These are phyloP conservation scores for Prunus padus DNA, from an alignment of 306 rosid genomes.

Conservation along the genomic window DNA sequence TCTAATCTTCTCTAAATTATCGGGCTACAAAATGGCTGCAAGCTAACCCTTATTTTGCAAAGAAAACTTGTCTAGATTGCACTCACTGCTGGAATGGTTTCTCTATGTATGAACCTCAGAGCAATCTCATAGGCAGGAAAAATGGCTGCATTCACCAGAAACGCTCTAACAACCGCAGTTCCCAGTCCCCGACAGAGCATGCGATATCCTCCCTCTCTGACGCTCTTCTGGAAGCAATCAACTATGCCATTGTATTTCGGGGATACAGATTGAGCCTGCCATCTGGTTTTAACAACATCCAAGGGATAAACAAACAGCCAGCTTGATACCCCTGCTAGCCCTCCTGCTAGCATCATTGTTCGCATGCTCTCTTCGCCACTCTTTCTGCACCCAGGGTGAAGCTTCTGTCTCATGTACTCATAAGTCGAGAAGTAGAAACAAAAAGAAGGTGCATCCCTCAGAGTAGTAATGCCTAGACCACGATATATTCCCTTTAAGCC, in stretches of 20 bases:
- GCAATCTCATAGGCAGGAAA: not conserved
- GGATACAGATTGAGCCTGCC: not conserved
- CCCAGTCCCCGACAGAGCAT: not conserved
- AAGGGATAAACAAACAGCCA: constrained; percentile 70
- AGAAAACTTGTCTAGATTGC: too few relatives aligned
- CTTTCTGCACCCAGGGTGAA: constrained; percentile 82
- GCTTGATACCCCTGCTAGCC: constrained; percentile 79
- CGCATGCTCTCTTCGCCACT: constrained; percentile 50
- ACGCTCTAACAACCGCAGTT: not conserved
- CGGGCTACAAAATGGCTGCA: not conserved
- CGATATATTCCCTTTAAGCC: constrained; percentile 62
- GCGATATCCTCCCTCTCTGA: not conserved
- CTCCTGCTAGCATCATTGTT: constrained; percentile 76
- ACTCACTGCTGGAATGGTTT: not conserved
- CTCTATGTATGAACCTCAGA: not conserved
- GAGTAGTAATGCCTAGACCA: constrained; percentile 60
- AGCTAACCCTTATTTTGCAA: not conserved
- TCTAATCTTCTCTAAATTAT: too few relatives aligned
- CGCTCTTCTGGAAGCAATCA: not conserved
- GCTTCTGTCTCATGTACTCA: constrained; percentile 65
- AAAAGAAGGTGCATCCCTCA: constrained; percentile 72
- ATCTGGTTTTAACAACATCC: constrained; percentile 29
- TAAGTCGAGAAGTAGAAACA: constrained; percentile 77
- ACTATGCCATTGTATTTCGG: not conserved
- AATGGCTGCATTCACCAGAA: not conserved